phyloP scores from a whole-genome alignment of 148 eudicot genomes.

The Nyssa sinensis region DNA sequence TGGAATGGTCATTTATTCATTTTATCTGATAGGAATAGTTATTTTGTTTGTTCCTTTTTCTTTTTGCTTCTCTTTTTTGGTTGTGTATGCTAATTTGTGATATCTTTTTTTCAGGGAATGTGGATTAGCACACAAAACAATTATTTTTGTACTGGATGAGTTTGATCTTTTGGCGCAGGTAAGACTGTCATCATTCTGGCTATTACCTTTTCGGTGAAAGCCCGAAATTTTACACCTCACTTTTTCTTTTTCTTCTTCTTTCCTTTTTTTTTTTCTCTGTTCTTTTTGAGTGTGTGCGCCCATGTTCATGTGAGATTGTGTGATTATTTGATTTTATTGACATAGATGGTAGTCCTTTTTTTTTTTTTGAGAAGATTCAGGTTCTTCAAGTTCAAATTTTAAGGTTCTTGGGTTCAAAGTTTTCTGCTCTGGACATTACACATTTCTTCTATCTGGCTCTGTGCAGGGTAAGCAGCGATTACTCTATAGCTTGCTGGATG shows the following conservation, averaged over 20 bases:
- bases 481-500: conserved; percentile 91
- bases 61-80: background rate
- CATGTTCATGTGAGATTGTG: no score
- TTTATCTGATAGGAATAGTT: no score
- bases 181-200: conserved; percentile 11
- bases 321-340: background rate
- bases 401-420: background rate
- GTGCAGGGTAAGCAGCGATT: conserved; percentile 90
- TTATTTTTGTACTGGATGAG: conserved; percentile 82
- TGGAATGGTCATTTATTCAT: background rate
- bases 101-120: conserved; percentile 63
- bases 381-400: background rate
- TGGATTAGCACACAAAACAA: conserved; percentile 95
- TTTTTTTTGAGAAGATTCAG: background rate
- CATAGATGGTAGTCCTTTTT: background rate
- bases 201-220: background rate
- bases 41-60: background rate
- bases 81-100: conserved; percentile 1
- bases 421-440: background rate
- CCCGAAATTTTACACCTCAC: background rate
- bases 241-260: conserved; percentile 1
- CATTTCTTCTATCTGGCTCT: conserved; percentile 1
- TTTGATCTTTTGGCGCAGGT: conserved; percentile 94
- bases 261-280: background rate
- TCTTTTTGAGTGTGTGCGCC: background rate